Percentiles rank a stretch among this genome's conserved stretches.
These are phyloP conservation scores for Tanozyma kutaoensis DNA, from an alignment of 805 yeast species.

Conservation along the genomic window DNA sequence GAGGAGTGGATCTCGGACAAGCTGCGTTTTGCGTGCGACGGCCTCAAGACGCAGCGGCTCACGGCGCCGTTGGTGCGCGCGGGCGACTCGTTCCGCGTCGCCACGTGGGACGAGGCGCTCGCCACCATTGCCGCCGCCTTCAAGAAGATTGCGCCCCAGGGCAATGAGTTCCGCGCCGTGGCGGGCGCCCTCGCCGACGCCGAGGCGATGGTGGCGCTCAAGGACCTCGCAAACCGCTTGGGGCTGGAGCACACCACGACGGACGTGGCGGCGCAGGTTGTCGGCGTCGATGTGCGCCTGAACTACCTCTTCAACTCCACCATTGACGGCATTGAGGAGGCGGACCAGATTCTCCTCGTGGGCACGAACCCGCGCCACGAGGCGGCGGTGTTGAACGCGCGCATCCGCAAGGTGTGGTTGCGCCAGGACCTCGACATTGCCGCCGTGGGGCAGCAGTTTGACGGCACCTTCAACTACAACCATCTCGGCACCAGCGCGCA, in stretches of 20 bases:
- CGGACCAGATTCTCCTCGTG: conserved; percentile 66
- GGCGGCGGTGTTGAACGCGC: conserved; percentile 77
- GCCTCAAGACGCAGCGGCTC: conserved; percentile 73
- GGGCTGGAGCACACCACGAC: conserved; percentile 74
- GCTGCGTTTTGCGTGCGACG: conserved; percentile 76
- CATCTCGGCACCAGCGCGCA: conserved; percentile 50
- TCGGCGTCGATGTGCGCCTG: conserved; percentile 64
- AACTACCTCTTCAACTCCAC: conserved; percentile 73
- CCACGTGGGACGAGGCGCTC: conserved; percentile 83
- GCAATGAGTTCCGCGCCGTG: conserved; percentile 66
- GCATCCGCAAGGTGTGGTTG: conserved; percentile 75
- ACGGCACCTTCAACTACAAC: conserved; percentile 56
- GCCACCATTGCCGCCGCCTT: conserved; percentile 53
- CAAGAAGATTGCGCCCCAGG: conserved; percentile 40
- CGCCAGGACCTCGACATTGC: conserved; percentile 53
- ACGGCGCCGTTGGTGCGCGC: conserved; percentile 67
- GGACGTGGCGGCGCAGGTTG: conserved; percentile 46
- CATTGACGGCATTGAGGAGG: conserved; percentile 67
- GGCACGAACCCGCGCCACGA: conserved; percentile 87
- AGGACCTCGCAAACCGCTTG: conserved; percentile 62
- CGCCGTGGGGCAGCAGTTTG: conserved; percentile 65
- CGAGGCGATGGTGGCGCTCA: conserved; percentile 69
- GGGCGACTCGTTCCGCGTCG: conserved; percentile 56
- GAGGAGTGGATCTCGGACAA: conserved; percentile 91
- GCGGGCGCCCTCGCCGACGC: conserved; percentile 77